Evolutionary conservation across 768 basidiomycete species (phyloP).

Genomic region (Termitomyces sp.): DNA sequence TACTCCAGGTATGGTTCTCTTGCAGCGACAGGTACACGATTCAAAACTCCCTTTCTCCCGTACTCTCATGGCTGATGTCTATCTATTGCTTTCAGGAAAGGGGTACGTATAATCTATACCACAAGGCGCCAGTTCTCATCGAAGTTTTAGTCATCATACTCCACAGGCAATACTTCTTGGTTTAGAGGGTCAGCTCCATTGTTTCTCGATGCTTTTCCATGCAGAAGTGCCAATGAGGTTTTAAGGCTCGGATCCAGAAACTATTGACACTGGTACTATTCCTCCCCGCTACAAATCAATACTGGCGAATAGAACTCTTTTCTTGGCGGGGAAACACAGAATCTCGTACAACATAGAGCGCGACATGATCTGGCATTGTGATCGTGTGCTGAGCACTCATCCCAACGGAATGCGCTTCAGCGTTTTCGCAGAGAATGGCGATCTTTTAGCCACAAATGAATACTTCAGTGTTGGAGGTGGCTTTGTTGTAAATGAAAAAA

Average conservation of each 20-base stretch:
- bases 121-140: not conserved
- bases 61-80: not conserved
- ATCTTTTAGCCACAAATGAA: slow-evolving; percentile 88
- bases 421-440: slow-evolving; percentile 74
- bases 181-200: slow-evolving; percentile 47
- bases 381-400: slow-evolving; percentile 82
- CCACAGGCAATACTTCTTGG: slow-evolving; percentile 84
- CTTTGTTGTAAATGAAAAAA: slow-evolving; percentile 93
- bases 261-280: slow-evolving; percentile 83
- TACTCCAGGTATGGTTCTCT: slow-evolving; percentile 75
- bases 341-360: slow-evolving; percentile 83
- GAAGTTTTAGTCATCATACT: slow-evolving; percentile 62
- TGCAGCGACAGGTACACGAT: slow-evolving; percentile 72
- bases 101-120: slow-evolving; percentile 40
- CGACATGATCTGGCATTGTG: slow-evolving; percentile 93
- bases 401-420: slow-evolving; percentile 94
- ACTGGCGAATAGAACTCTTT: slow-evolving; percentile 53
- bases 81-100: slow-evolving; percentile 46
- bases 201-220: not conserved
- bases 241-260: slow-evolving; percentile 83
- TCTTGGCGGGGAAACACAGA: slow-evolving; percentile 67
- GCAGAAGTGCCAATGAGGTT: not conserved
- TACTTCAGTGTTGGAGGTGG: slow-evolving; percentile 95
- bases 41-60: slow-evolving; percentile 5
- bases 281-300: slow-evolving; percentile 71